phyloP scores from a whole-genome alignment of 305 asterid species.

The Fraxinus sp. region DNA sequence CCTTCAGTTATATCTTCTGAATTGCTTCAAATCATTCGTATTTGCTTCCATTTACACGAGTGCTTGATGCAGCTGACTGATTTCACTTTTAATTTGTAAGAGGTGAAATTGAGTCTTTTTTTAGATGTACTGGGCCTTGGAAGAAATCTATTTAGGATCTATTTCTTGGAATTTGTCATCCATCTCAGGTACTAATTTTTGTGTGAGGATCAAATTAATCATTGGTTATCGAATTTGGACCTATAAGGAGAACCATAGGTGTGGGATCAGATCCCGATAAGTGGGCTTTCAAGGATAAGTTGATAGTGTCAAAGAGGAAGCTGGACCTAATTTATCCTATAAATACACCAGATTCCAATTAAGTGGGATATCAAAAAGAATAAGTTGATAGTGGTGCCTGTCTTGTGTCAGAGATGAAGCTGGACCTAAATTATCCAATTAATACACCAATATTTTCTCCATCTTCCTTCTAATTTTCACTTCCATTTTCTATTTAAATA shows the following conservation, averaged over 20 bases:
- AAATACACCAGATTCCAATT: not conserved
- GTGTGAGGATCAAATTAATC: not conserved
- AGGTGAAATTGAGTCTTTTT: not conserved
- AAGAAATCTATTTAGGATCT: not conserved
- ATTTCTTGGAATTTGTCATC: not conserved
- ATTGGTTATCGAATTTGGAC: not conserved
- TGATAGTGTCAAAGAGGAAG: not conserved
- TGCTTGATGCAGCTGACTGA: not conserved
- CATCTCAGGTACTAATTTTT: not conserved
- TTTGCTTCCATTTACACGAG: not conserved
- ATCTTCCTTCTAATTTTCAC: not conserved
- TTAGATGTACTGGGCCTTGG: not conserved
- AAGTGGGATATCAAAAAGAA: not conserved
- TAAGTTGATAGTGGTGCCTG: not conserved
- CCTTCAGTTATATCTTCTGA: constrained; percentile 10
- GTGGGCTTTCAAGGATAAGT: not conserved
- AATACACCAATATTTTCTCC: not conserved
- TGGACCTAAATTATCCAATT: not conserved
- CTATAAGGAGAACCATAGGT: not conserved
- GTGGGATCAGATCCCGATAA: not conserved
- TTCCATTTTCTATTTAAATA: not conserved
- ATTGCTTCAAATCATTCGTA: constrained; percentile 3
- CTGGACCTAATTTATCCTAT: not conserved
- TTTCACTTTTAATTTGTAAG: not conserved
- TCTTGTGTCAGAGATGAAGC: not conserved